Conservation (phyloP, 306 rosid species). For the Sophora flavescens region DNA sequence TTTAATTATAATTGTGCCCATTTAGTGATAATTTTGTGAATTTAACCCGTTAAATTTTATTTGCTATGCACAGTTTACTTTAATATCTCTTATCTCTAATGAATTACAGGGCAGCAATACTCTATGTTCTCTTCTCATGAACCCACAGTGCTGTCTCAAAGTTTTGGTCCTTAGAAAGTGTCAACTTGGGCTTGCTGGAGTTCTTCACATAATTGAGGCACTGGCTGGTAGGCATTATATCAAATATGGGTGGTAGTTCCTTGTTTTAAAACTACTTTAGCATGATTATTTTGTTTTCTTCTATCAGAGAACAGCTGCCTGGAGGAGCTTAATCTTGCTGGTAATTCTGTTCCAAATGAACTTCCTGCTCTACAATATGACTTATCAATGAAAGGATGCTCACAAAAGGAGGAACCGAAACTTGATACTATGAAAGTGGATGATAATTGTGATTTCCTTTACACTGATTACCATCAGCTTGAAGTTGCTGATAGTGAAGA, state of each 20-base stretch:
- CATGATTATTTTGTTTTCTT: conserved; percentile 34
- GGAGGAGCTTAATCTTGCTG: conserved; percentile 81
- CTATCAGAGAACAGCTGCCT: conserved; percentile 66
- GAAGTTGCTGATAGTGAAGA: conserved; percentile 93
- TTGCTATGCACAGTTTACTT: conserved; percentile 27
- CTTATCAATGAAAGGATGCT: conserved; percentile 44
- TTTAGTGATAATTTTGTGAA: conserved; percentile 29
- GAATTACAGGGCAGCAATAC: conserved; percentile 70
- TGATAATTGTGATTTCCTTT: conserved; percentile 48
- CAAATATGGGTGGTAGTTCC: conserved; percentile 25
- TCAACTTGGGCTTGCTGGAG: conserved; percentile 76
- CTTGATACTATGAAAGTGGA: conserved; percentile 54
- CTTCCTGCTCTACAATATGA: conserved; percentile 48
- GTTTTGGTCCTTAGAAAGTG: conserved; percentile 81
- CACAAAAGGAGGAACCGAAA: conserved; percentile 49
- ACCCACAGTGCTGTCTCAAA: conserved; percentile 75
- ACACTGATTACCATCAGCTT: conserved; percentile 53
- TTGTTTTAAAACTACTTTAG: conserved; percentile 7
- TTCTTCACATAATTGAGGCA: conserved; percentile 74
- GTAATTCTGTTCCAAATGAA: conserved; percentile 55
- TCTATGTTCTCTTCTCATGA: conserved; percentile 68
- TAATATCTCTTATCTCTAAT: conserved; percentile 27
- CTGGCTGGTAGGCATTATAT: conserved; percentile 64
- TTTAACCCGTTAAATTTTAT: conserved; percentile 7
- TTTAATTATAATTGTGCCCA: conserved; percentile 13